Percentiles rank a stretch among this genome's conserved stretches.
Conservation (phyloP, 345 rosid genomes). For the Reutealis trisperma region DNA sequence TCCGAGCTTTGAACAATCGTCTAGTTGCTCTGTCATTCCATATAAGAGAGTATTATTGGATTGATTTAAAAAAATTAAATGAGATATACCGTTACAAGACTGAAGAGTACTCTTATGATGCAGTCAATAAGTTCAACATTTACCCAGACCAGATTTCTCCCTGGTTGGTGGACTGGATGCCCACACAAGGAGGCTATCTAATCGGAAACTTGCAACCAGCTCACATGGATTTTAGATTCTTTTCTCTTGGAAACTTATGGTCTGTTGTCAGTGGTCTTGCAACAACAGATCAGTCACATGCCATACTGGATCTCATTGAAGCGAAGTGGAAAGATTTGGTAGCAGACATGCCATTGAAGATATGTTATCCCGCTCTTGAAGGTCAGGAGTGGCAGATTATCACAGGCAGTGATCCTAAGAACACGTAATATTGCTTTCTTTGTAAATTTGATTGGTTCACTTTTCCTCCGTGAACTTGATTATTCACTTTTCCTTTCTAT, state of each 20-base stretch:
- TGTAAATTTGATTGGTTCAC: not conserved
- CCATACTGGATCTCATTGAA: constrained; percentile 70
- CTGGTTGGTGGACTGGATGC: constrained; percentile 93
- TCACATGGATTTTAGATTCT: constrained; percentile 98
- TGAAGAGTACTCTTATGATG: constrained; percentile 93
- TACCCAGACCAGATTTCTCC: constrained; percentile 97
- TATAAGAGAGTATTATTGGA: constrained; percentile 95
- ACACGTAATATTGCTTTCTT: constrained; percentile 54
- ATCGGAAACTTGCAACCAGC: constrained; percentile 95
- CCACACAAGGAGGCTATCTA: constrained; percentile 84
- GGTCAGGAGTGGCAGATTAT: constrained; percentile 91
- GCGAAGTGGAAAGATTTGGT: constrained; percentile 93
- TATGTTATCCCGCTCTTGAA: constrained; percentile 88
- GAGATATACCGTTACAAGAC: constrained; percentile 40
- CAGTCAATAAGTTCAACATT: constrained; percentile 92
- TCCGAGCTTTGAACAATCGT: constrained; percentile 80
- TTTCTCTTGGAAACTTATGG: constrained; percentile 96
- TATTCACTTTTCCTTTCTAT: no score
- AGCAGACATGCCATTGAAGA: constrained; percentile 93
- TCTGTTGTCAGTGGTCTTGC: constrained; percentile 72
- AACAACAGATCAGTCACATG: constrained; percentile 68
- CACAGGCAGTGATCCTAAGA: constrained; percentile 98
- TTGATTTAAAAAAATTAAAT: constrained; percentile 44
- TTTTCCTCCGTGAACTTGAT: not conserved
- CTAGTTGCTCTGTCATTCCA: constrained; percentile 88